phyloP scores from a whole-genome alignment of 768 basidiomycete genomes.

The Russula ochroleuca region DNA sequence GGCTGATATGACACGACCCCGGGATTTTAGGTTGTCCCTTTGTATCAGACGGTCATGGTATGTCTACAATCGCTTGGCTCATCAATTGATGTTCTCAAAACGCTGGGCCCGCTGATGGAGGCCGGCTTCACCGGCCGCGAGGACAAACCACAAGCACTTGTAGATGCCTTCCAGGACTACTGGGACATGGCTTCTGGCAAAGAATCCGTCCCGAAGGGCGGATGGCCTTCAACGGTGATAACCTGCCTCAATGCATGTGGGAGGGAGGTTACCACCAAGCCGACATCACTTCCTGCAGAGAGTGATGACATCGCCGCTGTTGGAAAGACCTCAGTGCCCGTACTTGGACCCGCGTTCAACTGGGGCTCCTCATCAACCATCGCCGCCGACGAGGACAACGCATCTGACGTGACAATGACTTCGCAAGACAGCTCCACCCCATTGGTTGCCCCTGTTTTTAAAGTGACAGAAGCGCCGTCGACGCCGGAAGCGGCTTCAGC shows the following conservation, averaged over 20 bases:
- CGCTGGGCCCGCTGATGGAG: constrained; percentile 48
- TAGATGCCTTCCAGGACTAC: constrained; percentile 55
- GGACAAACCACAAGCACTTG: constrained; percentile 43
- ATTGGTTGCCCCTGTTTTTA: not conserved
- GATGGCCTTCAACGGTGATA: constrained; percentile 52
- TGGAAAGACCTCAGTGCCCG: not conserved
- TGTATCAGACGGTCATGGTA: constrained; percentile 59
- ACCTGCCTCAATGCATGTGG: constrained; percentile 34
- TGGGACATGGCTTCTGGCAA: constrained; percentile 51
- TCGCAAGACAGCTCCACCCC: constrained; percentile 15
- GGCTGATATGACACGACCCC: constrained; percentile 6
- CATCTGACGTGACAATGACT: constrained; percentile 11
- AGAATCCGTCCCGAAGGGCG: constrained; percentile 40
- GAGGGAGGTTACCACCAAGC: constrained; percentile 19
- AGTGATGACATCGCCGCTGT: not conserved
- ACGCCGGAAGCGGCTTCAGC: constrained; percentile 18
- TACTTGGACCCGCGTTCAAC: constrained; percentile 8
- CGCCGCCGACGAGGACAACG: constrained; percentile 16
- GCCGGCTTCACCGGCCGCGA: constrained; percentile 53
- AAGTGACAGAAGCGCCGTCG: constrained; percentile 6
- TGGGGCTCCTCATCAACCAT: constrained; percentile 25
- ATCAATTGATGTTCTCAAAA: constrained; percentile 40
- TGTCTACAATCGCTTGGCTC: constrained; percentile 47
- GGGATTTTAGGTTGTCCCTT: constrained; percentile 47
- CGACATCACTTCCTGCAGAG: not conserved